Evolutionary conservation across 2,329 filamentous ascomycete genomes (phyloP).

Genomic region (Plectosphaerella plurivora): DNA sequence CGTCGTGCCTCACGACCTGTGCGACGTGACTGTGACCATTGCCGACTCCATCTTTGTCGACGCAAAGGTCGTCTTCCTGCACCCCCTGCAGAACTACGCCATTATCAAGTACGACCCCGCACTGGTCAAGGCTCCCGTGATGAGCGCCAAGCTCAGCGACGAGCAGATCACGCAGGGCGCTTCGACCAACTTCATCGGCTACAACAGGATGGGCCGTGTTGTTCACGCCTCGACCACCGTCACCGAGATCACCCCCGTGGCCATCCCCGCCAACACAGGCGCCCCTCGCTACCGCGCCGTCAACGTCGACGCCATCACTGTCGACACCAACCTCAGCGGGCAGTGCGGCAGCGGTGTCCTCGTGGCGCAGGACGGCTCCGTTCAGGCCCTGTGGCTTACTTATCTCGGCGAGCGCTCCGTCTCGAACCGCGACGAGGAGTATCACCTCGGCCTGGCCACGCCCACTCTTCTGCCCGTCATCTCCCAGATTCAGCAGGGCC

Average conservation of each 20-base stretch:
- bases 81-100: conserved; percentile 94
- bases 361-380: conserved; percentile 81
- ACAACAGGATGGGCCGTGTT: conserved; percentile 91
- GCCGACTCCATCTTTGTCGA: conserved; percentile 94
- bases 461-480: conserved; percentile 87
- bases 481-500: conserved; percentile 74
- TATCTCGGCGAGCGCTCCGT: conserved; percentile 87
- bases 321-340: conserved; percentile 85
- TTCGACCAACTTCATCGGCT: conserved; percentile 95
- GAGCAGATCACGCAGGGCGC: conserved; percentile 87
- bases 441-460: conserved; percentile 88
- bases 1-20: conserved; percentile 93
- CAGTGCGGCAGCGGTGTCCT: conserved; percentile 95
- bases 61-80: conserved; percentile 91
- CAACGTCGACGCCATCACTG: conserved; percentile 94
- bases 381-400: conserved; percentile 93
- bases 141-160: conserved; percentile 78
- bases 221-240: conserved; percentile 92
- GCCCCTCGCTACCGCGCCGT: conserved; percentile 91
- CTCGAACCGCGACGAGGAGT: conserved; percentile 86
- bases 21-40: conserved; percentile 93
- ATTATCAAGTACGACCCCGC: conserved; percentile 92
- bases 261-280: conserved; percentile 88
- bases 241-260: conserved; percentile 94
- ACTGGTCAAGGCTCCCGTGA: conserved; percentile 89